Percentiles rank a stretch among this genome's conserved stretches.
phyloP scores from a whole-genome alignment of 2,329 filamentous ascomycete species.

The Akanthomyces dipterigenus region DNA sequence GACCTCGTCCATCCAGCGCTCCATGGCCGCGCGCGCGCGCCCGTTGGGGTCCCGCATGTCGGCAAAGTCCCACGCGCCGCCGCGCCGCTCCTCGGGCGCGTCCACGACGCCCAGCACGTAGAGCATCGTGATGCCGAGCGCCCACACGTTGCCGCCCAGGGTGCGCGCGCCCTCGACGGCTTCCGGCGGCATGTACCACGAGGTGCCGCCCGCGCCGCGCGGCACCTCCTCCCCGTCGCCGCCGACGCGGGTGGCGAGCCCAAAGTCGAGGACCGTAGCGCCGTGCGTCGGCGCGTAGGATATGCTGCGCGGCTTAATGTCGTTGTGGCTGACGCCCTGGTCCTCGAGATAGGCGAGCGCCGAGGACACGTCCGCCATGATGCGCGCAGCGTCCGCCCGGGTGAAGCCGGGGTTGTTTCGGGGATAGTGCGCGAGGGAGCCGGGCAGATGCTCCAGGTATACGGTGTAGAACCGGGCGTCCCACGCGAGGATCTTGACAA shows the following conservation, averaged over 20 bases:
- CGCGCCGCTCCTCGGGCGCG: neutral
- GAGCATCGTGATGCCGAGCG: constrained; percentile 15
- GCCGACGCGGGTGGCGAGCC: constrained; percentile 10
- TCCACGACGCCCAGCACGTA: constrained; percentile 9
- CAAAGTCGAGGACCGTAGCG: constrained; percentile 14
- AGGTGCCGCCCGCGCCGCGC: neutral
- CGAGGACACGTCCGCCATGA: neutral
- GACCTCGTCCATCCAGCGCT: neutral
- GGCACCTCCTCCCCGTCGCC: constrained; percentile 31
- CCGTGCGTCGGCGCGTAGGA: constrained; percentile 12
- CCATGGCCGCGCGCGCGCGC: neutral
- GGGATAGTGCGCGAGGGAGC: neutral
- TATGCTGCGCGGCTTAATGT: constrained; percentile 16
- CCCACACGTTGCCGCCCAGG: constrained; percentile 9
- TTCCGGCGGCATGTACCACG: constrained; percentile 9
- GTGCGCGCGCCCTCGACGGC: neutral
- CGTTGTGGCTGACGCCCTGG: constrained; percentile 13
- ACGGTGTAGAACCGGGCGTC: constrained; percentile 2
- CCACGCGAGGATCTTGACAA: neutral
- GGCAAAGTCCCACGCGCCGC: neutral
- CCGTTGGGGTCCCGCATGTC: neutral
- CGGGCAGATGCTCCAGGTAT: constrained; percentile 4
- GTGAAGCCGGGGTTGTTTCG: neutral
- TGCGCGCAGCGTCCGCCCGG: neutral
- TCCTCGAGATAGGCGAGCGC: constrained; percentile 12